Base-by-base conservation (phyloP, 148 eudicot genomes). In the Vaccinium vitisidaea region DNA sequence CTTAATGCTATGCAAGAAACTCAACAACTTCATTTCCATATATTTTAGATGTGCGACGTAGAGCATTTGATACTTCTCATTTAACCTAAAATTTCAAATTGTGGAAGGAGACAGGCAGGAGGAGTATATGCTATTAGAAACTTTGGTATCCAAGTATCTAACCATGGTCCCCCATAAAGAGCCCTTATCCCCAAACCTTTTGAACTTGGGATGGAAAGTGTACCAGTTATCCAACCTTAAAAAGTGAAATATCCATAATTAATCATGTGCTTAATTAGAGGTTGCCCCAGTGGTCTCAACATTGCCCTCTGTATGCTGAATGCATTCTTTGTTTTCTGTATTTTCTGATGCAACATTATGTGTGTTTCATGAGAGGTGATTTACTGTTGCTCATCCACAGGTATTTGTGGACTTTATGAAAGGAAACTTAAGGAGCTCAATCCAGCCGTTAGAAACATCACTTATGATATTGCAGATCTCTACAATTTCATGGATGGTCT, bases 401-500 rank as follows among this genome's bases (percentile, higher is more conserved):
- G 99, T 89, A 90, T 96, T 27, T 96, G 99, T 88, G 95, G 88
- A 19, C 85, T 96, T 43, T 96, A 93, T 86, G 99, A 96, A 88
- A 91, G 95, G 92, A 96, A 94, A 85, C 92, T 96, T 69, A 96
- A 93, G 89, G 99, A 96, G 73, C 83, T 96, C 32, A 96, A 96
- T 88, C 98, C 99, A 80, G 87, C 95, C 65, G 83, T 89, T 55
- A 88, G 93, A 83, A 92, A 93, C 89, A 88, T 97, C 58, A 91
- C 91, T 82, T 97, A 97, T 85, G 98, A 97, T 84, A 92, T 95
- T 80, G 90, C 91, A 21, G 99, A 95, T 91, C 91, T 97, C 48
- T 97, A 95, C 89, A 97, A 97, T 80, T 97, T 95, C 86, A 92
- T 97, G 74, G 99, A 97, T 83, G 98, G 99, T 85, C 94, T 97